These are phyloP conservation scores for Entomortierella beljakovae DNA, from an alignment of 192 early-diverging fungal species.

Conservation along the genomic window DNA sequence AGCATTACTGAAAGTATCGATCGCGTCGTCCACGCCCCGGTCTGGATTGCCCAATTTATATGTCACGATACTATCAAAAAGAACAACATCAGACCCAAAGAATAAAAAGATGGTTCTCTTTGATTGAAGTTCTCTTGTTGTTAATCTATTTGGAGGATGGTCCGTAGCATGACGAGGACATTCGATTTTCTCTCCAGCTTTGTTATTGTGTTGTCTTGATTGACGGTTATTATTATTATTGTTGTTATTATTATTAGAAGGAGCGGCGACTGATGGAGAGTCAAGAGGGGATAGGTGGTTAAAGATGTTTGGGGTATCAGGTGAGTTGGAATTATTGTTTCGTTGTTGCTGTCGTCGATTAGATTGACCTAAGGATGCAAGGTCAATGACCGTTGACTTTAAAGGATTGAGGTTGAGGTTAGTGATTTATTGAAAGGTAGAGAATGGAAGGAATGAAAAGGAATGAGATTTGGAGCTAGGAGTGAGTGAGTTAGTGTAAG, in stretches of 20 bases:
- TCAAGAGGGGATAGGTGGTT: conserved; percentile 11
- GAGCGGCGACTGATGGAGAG: neutral
- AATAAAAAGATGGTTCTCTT: conserved; percentile 37
- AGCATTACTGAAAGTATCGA: conserved; percentile 43
- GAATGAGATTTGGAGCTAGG: conserved; percentile 7
- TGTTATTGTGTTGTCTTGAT: neutral
- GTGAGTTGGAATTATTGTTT: neutral
- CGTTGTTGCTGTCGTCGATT: neutral
- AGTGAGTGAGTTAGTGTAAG: neutral
- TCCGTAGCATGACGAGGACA: conserved; percentile 44
- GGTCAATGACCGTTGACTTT: neutral
- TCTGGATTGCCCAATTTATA: conserved; percentile 37
- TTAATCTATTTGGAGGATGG: conserved; percentile 30
- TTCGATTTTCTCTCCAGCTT: conserved; percentile 5
- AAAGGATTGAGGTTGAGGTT: neutral
- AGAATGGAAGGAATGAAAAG: no score
- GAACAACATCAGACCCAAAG: conserved; percentile 35
- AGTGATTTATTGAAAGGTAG: no score
- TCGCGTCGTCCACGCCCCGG: conserved; percentile 33
- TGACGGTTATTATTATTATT: neutral
- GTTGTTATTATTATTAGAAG: neutral
- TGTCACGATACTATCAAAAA: conserved; percentile 43
- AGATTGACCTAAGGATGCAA: neutral
- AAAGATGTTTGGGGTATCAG: conserved; percentile 5
- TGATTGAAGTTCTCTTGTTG: conserved; percentile 19